Conservation (phyloP, 345 rosid species). For the Melaleuca alternifolia region DNA sequence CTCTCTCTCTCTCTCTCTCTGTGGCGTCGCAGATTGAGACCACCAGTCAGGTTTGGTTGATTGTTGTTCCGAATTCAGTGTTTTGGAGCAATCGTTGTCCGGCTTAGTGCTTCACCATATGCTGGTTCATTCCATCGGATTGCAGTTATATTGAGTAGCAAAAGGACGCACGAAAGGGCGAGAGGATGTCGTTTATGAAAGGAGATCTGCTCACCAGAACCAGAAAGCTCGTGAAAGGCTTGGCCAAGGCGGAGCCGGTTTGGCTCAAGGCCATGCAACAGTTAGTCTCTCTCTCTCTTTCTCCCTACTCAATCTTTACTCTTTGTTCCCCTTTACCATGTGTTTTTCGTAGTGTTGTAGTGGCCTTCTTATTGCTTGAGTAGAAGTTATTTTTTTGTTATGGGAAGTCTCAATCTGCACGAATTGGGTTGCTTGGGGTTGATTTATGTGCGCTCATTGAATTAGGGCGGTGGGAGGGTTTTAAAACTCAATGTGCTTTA, state of each 20-base stretch:
- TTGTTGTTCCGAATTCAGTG: neutral
- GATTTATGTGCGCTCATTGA: neutral
- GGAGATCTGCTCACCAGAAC: constrained; percentile 72
- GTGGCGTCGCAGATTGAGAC: neutral
- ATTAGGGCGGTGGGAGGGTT: neutral
- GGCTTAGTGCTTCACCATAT: neutral
- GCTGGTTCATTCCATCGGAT: neutral
- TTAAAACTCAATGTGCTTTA: neutral
- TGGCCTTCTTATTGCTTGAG: neutral
- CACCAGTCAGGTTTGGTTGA: neutral
- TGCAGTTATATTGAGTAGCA: neutral
- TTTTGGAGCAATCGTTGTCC: neutral
- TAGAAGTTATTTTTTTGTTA: neutral
- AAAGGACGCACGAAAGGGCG: neutral
- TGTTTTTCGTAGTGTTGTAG: neutral
- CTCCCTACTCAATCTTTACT: neutral
- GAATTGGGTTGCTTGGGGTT: neutral
- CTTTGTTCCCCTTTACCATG: neutral
- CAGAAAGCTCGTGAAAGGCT: constrained; percentile 78
- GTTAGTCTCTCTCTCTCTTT: constrained; percentile 27
- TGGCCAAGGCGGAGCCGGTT: constrained; percentile 61
- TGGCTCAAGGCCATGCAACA: constrained; percentile 96
- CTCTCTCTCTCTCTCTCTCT: neutral
- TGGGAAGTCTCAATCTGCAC: neutral
- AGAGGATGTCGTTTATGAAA: constrained; percentile 67